Evolutionary conservation across 2,329 filamentous ascomycete species (phyloP).

Genomic region (Fusarium hostae): DNA sequence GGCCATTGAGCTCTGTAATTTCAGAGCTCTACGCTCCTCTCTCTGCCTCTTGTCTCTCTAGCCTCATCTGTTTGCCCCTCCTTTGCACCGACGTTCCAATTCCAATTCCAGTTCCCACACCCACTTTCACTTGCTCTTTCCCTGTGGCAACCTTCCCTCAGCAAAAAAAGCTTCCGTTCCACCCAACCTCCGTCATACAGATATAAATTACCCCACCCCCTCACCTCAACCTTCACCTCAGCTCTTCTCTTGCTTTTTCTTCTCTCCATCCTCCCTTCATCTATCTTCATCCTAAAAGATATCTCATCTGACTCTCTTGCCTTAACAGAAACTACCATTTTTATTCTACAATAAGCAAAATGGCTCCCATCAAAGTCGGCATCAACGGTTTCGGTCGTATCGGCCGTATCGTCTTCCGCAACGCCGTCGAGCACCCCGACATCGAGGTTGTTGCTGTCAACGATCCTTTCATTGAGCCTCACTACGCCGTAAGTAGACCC

Average conservation of each 20-base stretch:
- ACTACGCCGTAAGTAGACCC: conserved; percentile 86
- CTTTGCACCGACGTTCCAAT: conserved; percentile 13
- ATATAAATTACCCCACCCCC: conserved; percentile 43
- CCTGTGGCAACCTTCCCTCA: conserved; percentile 24
- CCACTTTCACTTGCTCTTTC: conserved; percentile 4
- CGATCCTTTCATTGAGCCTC: conserved; percentile 98
- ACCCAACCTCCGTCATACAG: conserved; percentile 31
- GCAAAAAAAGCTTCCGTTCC: conserved; percentile 16
- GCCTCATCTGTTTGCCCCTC: conserved; percentile 21
- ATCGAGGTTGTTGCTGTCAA: conserved; percentile 97
- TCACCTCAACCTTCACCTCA: conserved; percentile 25
- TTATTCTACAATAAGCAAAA: conserved; percentile 46
- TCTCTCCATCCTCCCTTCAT: not conserved
- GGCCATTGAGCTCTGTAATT: conserved; percentile 10
- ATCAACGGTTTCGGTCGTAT: conserved; percentile 99
- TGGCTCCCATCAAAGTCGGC: conserved; percentile 78
- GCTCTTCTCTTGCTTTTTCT: conserved; percentile 11
- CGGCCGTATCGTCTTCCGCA: conserved; percentile 99
- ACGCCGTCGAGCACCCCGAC: conserved; percentile 88
- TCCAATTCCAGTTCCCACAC: conserved; percentile 1
- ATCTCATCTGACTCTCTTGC: conserved; percentile 24
- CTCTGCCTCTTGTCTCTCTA: not conserved
- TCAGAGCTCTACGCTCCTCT: not conserved
- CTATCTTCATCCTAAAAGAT: conserved; percentile 7
- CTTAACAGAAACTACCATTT: conserved; percentile 17